These are phyloP conservation scores for Aspergillus leporis DNA, from an alignment of 495 filamentous ascomycete genomes.

Conservation along the genomic window DNA sequence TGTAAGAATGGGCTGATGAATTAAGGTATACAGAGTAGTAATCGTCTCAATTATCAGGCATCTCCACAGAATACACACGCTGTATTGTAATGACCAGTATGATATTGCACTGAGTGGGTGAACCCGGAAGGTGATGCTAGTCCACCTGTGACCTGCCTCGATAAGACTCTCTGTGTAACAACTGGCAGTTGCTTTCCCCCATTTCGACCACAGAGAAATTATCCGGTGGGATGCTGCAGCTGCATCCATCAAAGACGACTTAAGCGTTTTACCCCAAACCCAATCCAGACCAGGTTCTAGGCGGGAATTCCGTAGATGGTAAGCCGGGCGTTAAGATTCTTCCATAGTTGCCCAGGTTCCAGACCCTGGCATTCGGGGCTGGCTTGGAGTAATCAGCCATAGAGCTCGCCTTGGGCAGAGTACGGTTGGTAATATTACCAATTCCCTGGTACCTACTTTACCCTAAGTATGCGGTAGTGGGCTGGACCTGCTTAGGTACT, in stretches of 20 bases:
- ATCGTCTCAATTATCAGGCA: background rate
- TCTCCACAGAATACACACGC: background rate
- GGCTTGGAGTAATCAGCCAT: constrained; percentile 8
- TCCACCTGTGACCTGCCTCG: background rate
- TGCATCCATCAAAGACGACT: background rate
- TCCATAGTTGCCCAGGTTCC: constrained; percentile 14
- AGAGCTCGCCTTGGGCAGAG: background rate
- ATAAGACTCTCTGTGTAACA: background rate
- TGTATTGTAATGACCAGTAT: background rate
- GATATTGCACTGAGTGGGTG: background rate
- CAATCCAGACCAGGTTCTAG: constrained; percentile 13
- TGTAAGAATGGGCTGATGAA: background rate
- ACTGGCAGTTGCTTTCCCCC: background rate
- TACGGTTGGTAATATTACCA: constrained; percentile 2
- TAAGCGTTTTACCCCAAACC: background rate
- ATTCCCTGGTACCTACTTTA: background rate
- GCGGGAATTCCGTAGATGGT: constrained; percentile 38
- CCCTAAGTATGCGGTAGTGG: background rate
- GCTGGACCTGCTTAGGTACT: background rate
- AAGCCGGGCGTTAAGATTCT: constrained; percentile 30
- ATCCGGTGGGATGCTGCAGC: background rate
- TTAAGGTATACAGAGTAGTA: background rate
- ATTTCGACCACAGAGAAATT: background rate
- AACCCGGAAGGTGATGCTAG: background rate
- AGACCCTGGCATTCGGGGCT: constrained; percentile 18